Conservation (phyloP, 305 asterid genomes). For the Fraxinus latifolia region DNA sequence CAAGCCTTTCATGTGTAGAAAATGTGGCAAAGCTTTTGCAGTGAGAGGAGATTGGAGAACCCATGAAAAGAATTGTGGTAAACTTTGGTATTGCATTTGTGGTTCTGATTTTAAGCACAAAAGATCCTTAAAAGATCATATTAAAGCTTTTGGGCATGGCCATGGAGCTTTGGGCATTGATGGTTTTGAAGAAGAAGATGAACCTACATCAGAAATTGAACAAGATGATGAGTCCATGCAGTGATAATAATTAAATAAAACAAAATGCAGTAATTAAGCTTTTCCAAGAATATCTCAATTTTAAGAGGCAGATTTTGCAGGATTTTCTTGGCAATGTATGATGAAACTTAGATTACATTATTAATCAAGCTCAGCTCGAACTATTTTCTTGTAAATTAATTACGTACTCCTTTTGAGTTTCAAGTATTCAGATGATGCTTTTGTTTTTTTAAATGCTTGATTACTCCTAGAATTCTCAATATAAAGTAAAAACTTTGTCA, state of each 20-base stretch:
- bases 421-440: not conserved
- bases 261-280: not conserved
- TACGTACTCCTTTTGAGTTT: not conserved
- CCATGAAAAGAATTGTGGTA: conserved; percentile 57
- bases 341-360: not conserved
- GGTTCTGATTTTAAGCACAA: not conserved
- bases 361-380: not conserved
- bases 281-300: not conserved
- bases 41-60: not conserved
- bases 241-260: not conserved
- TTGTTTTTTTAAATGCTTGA: conserved; percentile 16
- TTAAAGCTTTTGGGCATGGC: not conserved
- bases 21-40: not conserved
- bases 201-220: conserved; percentile 56
- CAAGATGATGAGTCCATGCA: conserved; percentile 51
- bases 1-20: not conserved
- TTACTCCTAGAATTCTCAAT: conserved; percentile 24
- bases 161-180: not conserved
- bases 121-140: not conserved
- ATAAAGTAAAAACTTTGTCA: conserved; percentile 20
- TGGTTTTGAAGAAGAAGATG: not conserved
- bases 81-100: conserved; percentile 32
- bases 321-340: not conserved
- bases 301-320: not conserved
- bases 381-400: conserved; percentile 8